Conservation (phyloP, 2,329 filamentous ascomycete species). For the Paecilomyces variotii region DNA sequence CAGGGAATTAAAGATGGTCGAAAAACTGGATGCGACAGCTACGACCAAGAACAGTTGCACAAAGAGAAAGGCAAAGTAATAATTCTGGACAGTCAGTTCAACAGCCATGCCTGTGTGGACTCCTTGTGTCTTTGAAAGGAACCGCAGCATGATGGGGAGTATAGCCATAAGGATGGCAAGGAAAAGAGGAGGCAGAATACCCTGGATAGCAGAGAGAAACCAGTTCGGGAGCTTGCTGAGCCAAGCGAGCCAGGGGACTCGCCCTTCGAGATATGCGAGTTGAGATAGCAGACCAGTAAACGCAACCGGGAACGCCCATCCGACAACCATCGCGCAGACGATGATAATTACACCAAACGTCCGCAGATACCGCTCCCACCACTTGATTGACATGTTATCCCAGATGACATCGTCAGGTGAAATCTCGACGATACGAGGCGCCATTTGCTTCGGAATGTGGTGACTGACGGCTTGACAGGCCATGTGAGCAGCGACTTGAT, state of each 20-base stretch:
- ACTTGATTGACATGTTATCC: conserved; percentile 93
- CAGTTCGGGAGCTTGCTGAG: conserved; percentile 53
- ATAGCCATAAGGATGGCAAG: conserved; percentile 72
- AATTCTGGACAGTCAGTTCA: conserved; percentile 77
- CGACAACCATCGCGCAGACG: conserved; percentile 67
- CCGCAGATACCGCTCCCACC: conserved; percentile 84
- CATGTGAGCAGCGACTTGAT: conserved; percentile 97
- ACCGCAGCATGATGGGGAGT: conserved; percentile 68
- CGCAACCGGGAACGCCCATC: conserved; percentile 86
- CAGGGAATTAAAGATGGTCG: conserved; percentile 56
- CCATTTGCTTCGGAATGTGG: conserved; percentile 88
- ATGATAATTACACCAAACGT: conserved; percentile 56
- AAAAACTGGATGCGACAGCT: conserved; percentile 70
- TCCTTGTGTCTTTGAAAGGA: conserved; percentile 66
- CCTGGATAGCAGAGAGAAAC: conserved; percentile 64
- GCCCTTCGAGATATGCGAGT: conserved; percentile 58
- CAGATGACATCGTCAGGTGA: conserved; percentile 87
- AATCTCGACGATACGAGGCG: conserved; percentile 85
- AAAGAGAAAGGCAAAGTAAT: conserved; percentile 91
- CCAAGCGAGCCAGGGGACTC: conserved; percentile 63
- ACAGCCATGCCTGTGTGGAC: conserved; percentile 73
- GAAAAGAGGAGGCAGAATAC: conserved; percentile 74
- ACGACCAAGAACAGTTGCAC: conserved; percentile 92
- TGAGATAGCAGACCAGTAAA: conserved; percentile 80
- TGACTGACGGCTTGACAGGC: conserved; percentile 88